Percentiles rank a stretch among this genome's conserved stretches.
Conservation (phyloP, 371 early-diverging fungal genomes). For the Racocetra persica region DNA sequence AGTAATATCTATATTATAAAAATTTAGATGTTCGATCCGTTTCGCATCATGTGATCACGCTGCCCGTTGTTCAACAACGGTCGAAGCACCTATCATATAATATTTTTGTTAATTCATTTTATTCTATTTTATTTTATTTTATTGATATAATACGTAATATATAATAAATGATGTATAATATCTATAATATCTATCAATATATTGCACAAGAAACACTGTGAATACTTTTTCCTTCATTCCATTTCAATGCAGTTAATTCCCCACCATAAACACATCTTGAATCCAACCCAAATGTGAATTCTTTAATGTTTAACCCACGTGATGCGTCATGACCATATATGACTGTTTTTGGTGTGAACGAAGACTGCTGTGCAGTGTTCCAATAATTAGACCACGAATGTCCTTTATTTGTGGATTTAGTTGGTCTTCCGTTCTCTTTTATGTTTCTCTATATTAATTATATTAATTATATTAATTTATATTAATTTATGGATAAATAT, state of each 20-base stretch:
- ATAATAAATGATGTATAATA: too few species aligned
- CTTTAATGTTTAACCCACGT: constrained; percentile 61
- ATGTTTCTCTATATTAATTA: constrained; percentile 45
- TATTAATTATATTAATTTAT: not conserved
- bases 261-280: constrained; percentile 75
- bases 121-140: too few species aligned
- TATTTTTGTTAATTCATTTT: too few species aligned
- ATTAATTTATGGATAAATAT: not conserved
- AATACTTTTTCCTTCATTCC: constrained; percentile 17
- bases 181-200: too few species aligned
- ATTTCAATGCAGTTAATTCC: constrained; percentile 56
- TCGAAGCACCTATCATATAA: too few species aligned
- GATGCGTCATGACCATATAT: constrained; percentile 78
- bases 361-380: constrained; percentile 52
- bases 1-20: constrained; percentile 46
- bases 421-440: constrained; percentile 50
- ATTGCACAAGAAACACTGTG: constrained; percentile 15
- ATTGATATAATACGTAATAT: too few species aligned
- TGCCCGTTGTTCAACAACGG: too few species aligned
- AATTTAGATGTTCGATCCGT: too few species aligned
- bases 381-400: constrained; percentile 59
- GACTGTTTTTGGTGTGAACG: constrained; percentile 46
- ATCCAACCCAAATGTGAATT: constrained; percentile 68
- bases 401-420: constrained; percentile 52
- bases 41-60: too few species aligned